Percentiles rank a stretch among this genome's conserved stretches.
phyloP scores from a whole-genome alignment of 257 asterid species.

The Pogostemon cablin region DNA sequence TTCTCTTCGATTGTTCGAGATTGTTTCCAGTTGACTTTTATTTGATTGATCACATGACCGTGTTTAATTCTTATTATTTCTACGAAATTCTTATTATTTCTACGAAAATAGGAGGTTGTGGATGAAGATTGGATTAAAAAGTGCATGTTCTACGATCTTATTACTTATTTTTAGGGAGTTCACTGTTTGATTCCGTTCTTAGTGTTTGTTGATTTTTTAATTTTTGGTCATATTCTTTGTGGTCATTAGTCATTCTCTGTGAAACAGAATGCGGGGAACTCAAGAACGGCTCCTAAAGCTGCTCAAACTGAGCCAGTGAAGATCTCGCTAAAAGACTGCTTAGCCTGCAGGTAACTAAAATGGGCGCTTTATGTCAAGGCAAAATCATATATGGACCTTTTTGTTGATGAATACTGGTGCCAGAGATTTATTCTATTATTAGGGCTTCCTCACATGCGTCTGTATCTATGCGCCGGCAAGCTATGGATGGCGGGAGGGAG shows the following conservation, averaged over 20 bases:
- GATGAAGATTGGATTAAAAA: background rate
- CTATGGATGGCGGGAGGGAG: background rate
- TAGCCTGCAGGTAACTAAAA: conserved; percentile 84
- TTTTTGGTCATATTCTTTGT: background rate
- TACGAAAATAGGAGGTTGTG: background rate
- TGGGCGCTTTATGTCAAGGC: conserved; percentile 3
- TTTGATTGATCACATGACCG: background rate
- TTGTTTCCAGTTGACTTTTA: background rate
- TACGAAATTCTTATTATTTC: background rate
- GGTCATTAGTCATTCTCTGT: conserved; percentile 10
- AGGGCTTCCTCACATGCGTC: conserved; percentile 3
- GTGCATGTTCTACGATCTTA: background rate
- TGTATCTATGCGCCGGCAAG: background rate
- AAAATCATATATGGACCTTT: background rate
- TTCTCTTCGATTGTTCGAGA: background rate
- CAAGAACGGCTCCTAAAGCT: conserved; percentile 52
- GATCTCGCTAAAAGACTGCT: conserved; percentile 94
- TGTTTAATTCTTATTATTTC: conserved; percentile 2
- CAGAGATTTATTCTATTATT: background rate
- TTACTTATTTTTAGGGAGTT: background rate
- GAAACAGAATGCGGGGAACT: conserved; percentile 52
- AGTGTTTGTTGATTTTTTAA: background rate
- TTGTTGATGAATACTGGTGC: conserved; percentile 3
- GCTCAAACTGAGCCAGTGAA: conserved; percentile 76
- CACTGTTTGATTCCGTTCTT: background rate